Conservation (phyloP, 345 rosid genomes). For the Hirschfeldia incana region DNA sequence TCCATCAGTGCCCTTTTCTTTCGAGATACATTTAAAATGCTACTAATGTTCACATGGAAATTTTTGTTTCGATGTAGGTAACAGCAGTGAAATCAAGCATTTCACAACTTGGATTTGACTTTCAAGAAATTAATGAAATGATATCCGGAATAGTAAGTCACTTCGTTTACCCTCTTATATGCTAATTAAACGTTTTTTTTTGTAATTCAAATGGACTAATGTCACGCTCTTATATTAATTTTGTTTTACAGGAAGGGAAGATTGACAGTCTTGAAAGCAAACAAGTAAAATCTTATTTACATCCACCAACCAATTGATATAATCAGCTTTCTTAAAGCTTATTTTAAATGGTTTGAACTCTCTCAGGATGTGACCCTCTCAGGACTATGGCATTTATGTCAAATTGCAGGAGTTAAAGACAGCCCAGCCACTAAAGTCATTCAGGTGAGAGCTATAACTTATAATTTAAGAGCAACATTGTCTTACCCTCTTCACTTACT, state of each 20-base stretch:
- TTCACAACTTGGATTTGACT: slow-evolving; percentile 76
- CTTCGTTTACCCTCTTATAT: slow-evolving; percentile 14
- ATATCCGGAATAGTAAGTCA: slow-evolving; percentile 76
- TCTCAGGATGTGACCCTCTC: slow-evolving; percentile 71
- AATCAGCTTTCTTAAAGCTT: background rate
- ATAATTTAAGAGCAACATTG: background rate
- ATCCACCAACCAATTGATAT: background rate
- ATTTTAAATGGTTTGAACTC: background rate
- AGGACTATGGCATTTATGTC: slow-evolving; percentile 77
- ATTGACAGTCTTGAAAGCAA: slow-evolving; percentile 74
- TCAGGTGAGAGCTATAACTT: slow-evolving; percentile 46
- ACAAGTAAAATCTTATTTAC: slow-evolving; percentile 51
- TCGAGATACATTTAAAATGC: slow-evolving; percentile 6
- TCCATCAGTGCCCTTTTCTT: background rate
- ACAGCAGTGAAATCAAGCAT: slow-evolving; percentile 66
- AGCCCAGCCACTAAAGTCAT: slow-evolving; percentile 43
- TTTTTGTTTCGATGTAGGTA: slow-evolving; percentile 53
- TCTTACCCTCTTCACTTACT: background rate
- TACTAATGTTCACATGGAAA: slow-evolving; percentile 21
- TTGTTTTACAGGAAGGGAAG: slow-evolving; percentile 71
- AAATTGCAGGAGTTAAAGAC: slow-evolving; percentile 62
- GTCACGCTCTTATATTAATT: slow-evolving; percentile 18
- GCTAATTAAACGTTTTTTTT: background rate
- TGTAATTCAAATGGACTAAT: background rate
- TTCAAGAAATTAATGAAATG: slow-evolving; percentile 65